Percentiles rank a stretch among this genome's conserved stretches.
Conservation (phyloP, 306 rosid species). For the Chamaecrista fasciculata region DNA sequence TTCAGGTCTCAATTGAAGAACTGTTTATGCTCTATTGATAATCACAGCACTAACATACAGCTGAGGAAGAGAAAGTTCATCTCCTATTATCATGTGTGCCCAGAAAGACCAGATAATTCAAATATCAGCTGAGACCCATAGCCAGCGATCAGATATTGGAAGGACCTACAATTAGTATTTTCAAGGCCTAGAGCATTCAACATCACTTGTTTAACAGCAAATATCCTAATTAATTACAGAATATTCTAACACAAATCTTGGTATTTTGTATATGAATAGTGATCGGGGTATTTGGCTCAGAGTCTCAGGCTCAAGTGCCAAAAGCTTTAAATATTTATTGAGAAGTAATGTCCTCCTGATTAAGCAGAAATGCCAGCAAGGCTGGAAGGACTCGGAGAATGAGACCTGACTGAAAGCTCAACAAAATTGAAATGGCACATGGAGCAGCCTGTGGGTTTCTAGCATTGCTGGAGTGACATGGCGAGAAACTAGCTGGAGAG, state of each 20-base stretch:
- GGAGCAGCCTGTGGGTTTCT: neutral
- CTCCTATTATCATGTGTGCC: neutral
- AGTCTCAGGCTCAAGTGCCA: too few species aligned
- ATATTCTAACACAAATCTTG: too few species aligned
- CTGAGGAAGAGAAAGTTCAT: neutral
- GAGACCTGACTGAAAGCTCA: neutral
- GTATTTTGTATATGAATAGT: neutral
- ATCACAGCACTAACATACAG: neutral
- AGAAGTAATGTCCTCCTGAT: neutral
- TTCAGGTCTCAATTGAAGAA: too few species aligned
- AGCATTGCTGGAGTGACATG: neutral
- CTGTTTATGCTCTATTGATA: neutral
- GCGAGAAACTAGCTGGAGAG: too few species aligned
- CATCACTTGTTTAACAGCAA: too few species aligned
- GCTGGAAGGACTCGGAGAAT: neutral
- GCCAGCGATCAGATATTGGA: neutral
- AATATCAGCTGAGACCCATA: neutral
- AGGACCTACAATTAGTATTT: neutral
- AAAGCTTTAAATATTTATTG: too few species aligned
- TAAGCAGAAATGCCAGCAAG: neutral
- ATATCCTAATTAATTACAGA: too few species aligned
- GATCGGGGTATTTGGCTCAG: neutral
- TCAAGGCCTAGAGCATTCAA: neutral
- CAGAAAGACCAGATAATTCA: neutral
- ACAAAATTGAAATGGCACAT: neutral